Base-by-base conservation (phyloP, 306 rosid genomes). In the Lagenaria siceraria region DNA sequence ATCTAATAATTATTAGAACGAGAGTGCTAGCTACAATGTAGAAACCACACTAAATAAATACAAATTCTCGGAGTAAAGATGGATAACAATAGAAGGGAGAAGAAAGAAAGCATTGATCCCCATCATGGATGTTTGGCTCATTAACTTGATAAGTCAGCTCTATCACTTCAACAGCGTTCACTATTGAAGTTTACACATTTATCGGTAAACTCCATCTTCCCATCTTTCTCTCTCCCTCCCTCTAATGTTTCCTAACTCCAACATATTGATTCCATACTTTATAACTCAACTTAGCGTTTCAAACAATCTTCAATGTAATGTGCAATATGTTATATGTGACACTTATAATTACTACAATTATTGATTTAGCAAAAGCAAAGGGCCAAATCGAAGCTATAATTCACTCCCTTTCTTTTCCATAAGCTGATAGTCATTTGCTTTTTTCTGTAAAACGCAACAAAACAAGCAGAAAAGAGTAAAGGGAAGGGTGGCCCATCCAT, bases 401-500 rank as follows among this genome's bases (percentile, higher is more conserved):
- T 81, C 81, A 64, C 80, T 65, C 75, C 36, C 76, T 75, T 80
- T 68, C 86, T 81, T 88, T 86, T 90, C 88, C 59, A 86, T 86
- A 75, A 52, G 76, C 58, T 6, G 76, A 48, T 46, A 43, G 76
- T 14, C n/a, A 27, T 71, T 71, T 59, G 59, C 76, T 71, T 71
- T 71, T 52, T 49, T 48, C 58, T 25, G 54, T 12, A 29, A 71
- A 48, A 71, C 59, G 76, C 60, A 72, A 15, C 17, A 82, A 85
- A 85, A 85, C 90, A 87, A 85, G 76, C 22, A 83, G 82, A 87
- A 79, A 82, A 81, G 84, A 7, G 75, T 68, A 80, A 80, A 76
- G 80, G 83, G 72, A 70, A n/a, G 48, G 27, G 77, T 82, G 90
- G 84, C 90, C 91, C 88, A 88, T 74, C 71, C 69, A 66, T 86